Percentiles rank a stretch among this genome's conserved stretches.
These are phyloP conservation scores for Fusarium cicatricum DNA, from an alignment of 2,329 filamentous ascomycete genomes.

Conservation along the genomic window DNA sequence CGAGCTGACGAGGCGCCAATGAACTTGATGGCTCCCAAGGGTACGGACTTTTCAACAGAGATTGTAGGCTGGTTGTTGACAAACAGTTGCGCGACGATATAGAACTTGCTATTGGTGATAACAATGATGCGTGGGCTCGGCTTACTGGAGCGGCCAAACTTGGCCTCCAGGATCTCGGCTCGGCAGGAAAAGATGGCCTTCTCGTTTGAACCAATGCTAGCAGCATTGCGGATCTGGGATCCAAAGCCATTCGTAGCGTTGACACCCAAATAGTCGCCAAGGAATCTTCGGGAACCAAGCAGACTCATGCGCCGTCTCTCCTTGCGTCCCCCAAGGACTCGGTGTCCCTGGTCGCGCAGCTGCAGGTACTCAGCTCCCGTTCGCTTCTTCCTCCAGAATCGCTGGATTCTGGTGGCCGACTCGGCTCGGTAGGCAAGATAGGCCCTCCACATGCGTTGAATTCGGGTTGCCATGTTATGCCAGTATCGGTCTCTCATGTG, in stretches of 20 bases:
- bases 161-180: constrained; percentile 88
- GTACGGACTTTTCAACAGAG: constrained; percentile 79
- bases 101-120: constrained; percentile 85
- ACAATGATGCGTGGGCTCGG: constrained; percentile 85
- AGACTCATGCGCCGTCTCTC: constrained; percentile 92
- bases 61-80: constrained; percentile 86
- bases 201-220: constrained; percentile 77
- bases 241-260: constrained; percentile 82
- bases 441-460: constrained; percentile 96
- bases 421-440: constrained; percentile 93
- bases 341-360: constrained; percentile 87
- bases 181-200: constrained; percentile 88
- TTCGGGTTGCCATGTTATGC: constrained; percentile 99
- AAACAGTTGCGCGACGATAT: constrained; percentile 85
- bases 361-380: constrained; percentile 89
- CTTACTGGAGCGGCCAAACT: constrained; percentile 96
- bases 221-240: constrained; percentile 78
- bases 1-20: constrained; percentile 81
- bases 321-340: constrained; percentile 82
- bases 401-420: constrained; percentile 91
- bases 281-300: constrained; percentile 87
- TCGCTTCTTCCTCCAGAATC: constrained; percentile 94
- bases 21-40: constrained; percentile 88
- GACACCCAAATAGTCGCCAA: constrained; percentile 94
- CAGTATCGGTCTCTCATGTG: constrained; percentile 98